These are phyloP conservation scores for Areca catechu DNA, from an alignment of 176 grass and related monocot species.

Conservation along the genomic window DNA sequence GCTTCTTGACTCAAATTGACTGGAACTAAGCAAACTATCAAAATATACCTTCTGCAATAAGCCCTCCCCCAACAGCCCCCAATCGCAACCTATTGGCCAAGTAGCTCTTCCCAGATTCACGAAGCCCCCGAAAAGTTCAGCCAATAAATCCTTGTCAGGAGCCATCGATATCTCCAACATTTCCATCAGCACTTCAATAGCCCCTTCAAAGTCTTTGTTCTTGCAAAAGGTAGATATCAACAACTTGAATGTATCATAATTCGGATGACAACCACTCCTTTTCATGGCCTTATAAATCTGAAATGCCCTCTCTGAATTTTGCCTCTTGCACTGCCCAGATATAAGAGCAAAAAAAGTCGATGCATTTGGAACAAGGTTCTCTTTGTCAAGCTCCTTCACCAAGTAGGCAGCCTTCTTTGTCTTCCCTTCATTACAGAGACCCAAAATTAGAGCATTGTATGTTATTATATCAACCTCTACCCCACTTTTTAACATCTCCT, in stretches of 20 bases:
- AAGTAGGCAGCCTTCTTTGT: slow-evolving; percentile 40
- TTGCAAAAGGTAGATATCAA: slow-evolving; percentile 64
- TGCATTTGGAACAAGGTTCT: slow-evolving; percentile 53
- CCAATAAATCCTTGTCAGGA: slow-evolving; percentile 48
- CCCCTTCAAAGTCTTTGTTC: slow-evolving; percentile 82
- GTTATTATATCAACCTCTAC: slow-evolving; percentile 50
- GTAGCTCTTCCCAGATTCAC: slow-evolving; percentile 35
- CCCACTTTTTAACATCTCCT: slow-evolving; percentile 54
- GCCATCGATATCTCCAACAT: slow-evolving; percentile 51
- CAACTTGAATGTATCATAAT: slow-evolving; percentile 32
- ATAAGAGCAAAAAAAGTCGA: slow-evolving; percentile 64
- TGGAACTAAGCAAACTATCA: slow-evolving; percentile 23
- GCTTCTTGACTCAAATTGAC: slow-evolving; percentile 4
- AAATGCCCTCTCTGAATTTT: slow-evolving; percentile 71
- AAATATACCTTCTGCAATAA: slow-evolving; percentile 55
- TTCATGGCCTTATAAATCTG: slow-evolving; percentile 73
- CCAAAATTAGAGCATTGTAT: slow-evolving; percentile 71
- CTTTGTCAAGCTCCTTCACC: slow-evolving; percentile 39
- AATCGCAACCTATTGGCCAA: slow-evolving; percentile 38
- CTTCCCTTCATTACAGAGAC: slow-evolving; percentile 64
- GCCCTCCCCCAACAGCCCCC: slow-evolving; percentile 20
- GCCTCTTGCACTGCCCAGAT: slow-evolving; percentile 49
- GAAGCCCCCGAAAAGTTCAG: slow-evolving; percentile 47
- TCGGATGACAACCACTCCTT: slow-evolving; percentile 47
- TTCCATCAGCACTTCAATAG: slow-evolving; percentile 51